These are phyloP conservation scores for Fusarium keratoplasticum DNA, from an alignment of 2,329 filamentous ascomycete genomes.

Conservation along the genomic window DNA sequence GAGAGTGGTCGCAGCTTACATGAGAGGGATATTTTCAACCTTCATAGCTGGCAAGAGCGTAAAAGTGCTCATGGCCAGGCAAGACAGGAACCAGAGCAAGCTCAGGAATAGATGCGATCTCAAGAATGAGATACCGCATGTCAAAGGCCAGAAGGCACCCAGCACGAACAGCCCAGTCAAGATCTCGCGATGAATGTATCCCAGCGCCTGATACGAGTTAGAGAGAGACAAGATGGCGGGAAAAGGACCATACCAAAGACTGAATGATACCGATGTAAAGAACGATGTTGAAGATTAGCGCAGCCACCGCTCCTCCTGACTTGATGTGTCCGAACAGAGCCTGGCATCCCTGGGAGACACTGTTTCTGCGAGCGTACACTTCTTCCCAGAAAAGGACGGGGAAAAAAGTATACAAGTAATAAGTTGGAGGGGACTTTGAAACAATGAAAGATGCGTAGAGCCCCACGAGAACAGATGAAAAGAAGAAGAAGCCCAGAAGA, in stretches of 20 bases:
- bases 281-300: conserved; percentile 72
- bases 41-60: conserved; percentile 91
- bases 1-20: conserved; percentile 63
- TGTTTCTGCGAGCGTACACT: conserved; percentile 81
- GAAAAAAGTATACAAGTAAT: conserved; percentile 93
- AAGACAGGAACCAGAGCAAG: conserved; percentile 80
- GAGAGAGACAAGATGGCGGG: background rate
- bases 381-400: conserved; percentile 98
- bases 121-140: conserved; percentile 80
- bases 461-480: conserved; percentile 79
- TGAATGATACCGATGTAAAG: conserved; percentile 81
- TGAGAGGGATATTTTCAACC: conserved; percentile 77
- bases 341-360: conserved; percentile 73
- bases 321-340: conserved; percentile 77
- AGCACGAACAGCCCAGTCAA: conserved; percentile 84
- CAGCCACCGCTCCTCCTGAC: conserved; percentile 66
- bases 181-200: conserved; percentile 91
- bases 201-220: conserved; percentile 74
- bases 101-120: conserved; percentile 72
- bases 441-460: conserved; percentile 84
- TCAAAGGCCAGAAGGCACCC: conserved; percentile 80
- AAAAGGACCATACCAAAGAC: conserved; percentile 71
- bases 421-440: conserved; percentile 83
- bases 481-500: conserved; percentile 69
- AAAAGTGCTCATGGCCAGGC: conserved; percentile 87